Conservation (phyloP, 331 rosid genomes). For the Saraca asoca region DNA sequence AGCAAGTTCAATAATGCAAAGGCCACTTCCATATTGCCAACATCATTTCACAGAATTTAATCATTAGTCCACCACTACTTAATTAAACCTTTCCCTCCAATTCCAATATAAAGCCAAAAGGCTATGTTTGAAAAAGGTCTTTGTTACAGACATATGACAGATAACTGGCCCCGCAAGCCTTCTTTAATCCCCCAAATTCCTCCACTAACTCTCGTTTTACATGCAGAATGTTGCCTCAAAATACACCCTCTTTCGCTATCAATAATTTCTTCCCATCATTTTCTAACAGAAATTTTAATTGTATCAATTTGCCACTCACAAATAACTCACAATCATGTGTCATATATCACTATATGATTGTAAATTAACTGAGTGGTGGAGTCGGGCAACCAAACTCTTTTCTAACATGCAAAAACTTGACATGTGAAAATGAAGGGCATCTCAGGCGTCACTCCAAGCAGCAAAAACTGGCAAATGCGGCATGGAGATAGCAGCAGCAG, state of each 20-base stretch:
- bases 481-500: conserved; percentile 64
- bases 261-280: conserved; percentile 1
- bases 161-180: conserved; percentile 46
- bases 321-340: too few relatives aligned
- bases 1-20: conserved; percentile 48
- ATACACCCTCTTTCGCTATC: conserved; percentile 21
- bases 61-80: conserved; percentile 44
- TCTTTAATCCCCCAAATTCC: conserved; percentile 45
- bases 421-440: too few relatives aligned
- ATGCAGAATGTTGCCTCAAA: conserved; percentile 28
- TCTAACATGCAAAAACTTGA: too few relatives aligned
- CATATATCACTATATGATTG: too few relatives aligned
- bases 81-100: conserved; percentile 47
- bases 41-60: conserved; percentile 53
- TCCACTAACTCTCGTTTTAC: conserved; percentile 40
- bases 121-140: conserved; percentile 48
- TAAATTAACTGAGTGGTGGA: too few relatives aligned
- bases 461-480: conserved; percentile 92
- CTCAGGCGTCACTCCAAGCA: conserved; percentile 68
- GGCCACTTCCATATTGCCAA: conserved; percentile 48
- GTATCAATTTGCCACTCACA: too few relatives aligned
- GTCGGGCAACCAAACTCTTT: too few relatives aligned
- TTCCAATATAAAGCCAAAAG: conserved; percentile 58
- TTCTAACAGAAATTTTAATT: too few relatives aligned
- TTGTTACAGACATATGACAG: conserved; percentile 52